Evolutionary conservation across 2,329 filamentous ascomycete genomes (phyloP).

Genomic region (Penicillium italicum): DNA sequence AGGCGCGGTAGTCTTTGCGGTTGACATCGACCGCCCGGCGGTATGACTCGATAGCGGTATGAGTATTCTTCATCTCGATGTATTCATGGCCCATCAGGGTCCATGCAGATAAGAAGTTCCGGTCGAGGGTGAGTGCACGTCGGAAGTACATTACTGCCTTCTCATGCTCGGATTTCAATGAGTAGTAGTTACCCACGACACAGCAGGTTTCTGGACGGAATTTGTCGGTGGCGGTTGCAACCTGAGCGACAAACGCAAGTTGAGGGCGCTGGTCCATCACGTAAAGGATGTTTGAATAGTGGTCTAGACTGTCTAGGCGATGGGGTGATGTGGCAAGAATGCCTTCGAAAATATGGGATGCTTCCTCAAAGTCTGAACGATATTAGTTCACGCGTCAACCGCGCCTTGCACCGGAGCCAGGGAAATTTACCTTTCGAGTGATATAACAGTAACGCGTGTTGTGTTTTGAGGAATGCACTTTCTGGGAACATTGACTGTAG

Average conservation of each 20-base stretch:
- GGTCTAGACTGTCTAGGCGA: conserved; percentile 83
- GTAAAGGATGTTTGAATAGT: conserved; percentile 96
- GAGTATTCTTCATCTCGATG: conserved; percentile 96
- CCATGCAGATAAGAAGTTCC: conserved; percentile 90
- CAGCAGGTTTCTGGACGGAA: conserved; percentile 97
- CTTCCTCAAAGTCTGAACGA: conserved; percentile 57
- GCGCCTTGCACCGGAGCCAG: neutral
- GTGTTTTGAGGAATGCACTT: conserved; percentile 86
- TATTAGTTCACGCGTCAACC: conserved; percentile 9
- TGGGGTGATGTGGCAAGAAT: conserved; percentile 63
- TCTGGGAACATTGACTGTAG: conserved; percentile 80
- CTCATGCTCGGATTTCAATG: conserved; percentile 87
- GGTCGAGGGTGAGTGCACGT: conserved; percentile 82
- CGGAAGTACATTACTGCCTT: conserved; percentile 98
- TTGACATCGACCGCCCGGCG: conserved; percentile 93
- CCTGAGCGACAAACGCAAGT: conserved; percentile 84
- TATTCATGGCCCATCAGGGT: conserved; percentile 99
- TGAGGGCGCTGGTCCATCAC: conserved; percentile 86
- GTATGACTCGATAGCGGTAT: conserved; percentile 96
- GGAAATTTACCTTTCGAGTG: conserved; percentile 63
- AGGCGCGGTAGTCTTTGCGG: conserved; percentile 91
- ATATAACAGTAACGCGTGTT: conserved; percentile 81
- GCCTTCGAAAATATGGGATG: conserved; percentile 62
- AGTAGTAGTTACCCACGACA: conserved; percentile 97
- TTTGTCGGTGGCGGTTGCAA: conserved; percentile 87